Conservation (phyloP, 2,329 filamentous ascomycete species). For the Exophiala mesophila region DNA sequence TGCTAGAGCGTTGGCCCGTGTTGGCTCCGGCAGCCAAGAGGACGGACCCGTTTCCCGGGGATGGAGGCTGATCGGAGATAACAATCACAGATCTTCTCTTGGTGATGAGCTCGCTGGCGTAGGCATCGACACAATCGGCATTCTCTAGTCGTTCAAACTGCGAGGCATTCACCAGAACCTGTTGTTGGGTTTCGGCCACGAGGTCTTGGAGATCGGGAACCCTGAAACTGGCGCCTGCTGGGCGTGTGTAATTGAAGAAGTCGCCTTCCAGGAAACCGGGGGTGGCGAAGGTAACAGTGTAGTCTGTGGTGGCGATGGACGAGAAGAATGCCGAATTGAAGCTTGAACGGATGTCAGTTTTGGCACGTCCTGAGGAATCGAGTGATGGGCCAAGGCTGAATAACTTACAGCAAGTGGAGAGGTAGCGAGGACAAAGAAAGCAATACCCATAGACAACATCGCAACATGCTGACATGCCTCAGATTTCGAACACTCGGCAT, state of each 20-base stretch:
- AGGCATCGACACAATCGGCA: constrained; percentile 5
- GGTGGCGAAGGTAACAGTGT: constrained; percentile 15
- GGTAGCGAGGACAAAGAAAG: constrained; percentile 21
- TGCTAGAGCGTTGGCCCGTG: not conserved
- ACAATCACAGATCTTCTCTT: constrained; percentile 10
- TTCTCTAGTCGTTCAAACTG: constrained; percentile 10
- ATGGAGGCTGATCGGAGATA: not conserved
- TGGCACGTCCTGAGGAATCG: not conserved
- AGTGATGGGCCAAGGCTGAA: not conserved
- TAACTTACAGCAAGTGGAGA: constrained; percentile 23
- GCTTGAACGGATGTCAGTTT: not conserved
- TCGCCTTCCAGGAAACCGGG: constrained; percentile 9
- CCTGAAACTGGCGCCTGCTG: not conserved
- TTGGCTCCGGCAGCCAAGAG: not conserved
- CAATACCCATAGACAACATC: constrained; percentile 16
- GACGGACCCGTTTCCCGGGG: constrained; percentile 1
- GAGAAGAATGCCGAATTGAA: constrained; percentile 28
- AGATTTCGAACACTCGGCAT: constrained; percentile 28
- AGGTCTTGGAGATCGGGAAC: not conserved
- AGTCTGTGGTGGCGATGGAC: constrained; percentile 18
- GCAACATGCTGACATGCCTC: constrained; percentile 6
- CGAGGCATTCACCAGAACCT: not conserved
- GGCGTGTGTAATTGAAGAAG: not conserved
- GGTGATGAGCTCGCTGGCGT: constrained; percentile 4
- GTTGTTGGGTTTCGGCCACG: not conserved